These are phyloP conservation scores for Colletotrichum phormii DNA, from an alignment of 2,329 filamentous ascomycete species.

Conservation along the genomic window DNA sequence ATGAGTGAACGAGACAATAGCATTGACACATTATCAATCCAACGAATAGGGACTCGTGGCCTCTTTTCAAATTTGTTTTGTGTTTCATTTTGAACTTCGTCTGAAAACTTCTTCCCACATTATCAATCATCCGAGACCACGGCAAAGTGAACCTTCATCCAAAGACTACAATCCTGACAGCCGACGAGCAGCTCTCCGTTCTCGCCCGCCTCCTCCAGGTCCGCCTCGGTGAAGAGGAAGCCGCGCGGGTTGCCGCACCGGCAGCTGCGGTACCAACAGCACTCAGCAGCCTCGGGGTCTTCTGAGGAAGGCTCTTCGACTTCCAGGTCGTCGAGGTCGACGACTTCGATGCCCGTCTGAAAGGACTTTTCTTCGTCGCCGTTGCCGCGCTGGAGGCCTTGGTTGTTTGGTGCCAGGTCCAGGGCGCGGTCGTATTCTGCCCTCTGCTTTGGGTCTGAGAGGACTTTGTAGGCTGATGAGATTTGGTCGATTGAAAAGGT, in stretches of 20 bases:
- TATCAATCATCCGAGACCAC: slow-evolving; percentile 55
- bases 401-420: slow-evolving; percentile 46
- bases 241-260: slow-evolving; percentile 73
- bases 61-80: background rate
- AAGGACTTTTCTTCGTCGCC: slow-evolving; percentile 46
- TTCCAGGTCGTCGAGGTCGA: slow-evolving; percentile 74
- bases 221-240: slow-evolving; percentile 68
- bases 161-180: slow-evolving; percentile 75
- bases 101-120: background rate
- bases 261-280: slow-evolving; percentile 68
- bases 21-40: too few relatives aligned
- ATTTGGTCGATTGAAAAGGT: slow-evolving; percentile 73
- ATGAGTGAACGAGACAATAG: too few relatives aligned
- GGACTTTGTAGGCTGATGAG: slow-evolving; percentile 66
- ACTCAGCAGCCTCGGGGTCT: slow-evolving; percentile 39
- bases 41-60: too few relatives aligned
- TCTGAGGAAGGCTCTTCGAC: slow-evolving; percentile 56
- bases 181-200: slow-evolving; percentile 72
- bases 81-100: background rate
- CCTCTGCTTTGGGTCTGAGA: slow-evolving; percentile 63
- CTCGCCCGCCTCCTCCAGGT: slow-evolving; percentile 69
- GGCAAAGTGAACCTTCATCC: slow-evolving; percentile 73
- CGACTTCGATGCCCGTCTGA: slow-evolving; percentile 70
- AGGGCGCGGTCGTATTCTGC: slow-evolving; percentile 66
- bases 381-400: slow-evolving; percentile 39